These are phyloP conservation scores for Chlorencoelia australis DNA, from an alignment of 2,329 filamentous ascomycete species.

Conservation along the genomic window DNA sequence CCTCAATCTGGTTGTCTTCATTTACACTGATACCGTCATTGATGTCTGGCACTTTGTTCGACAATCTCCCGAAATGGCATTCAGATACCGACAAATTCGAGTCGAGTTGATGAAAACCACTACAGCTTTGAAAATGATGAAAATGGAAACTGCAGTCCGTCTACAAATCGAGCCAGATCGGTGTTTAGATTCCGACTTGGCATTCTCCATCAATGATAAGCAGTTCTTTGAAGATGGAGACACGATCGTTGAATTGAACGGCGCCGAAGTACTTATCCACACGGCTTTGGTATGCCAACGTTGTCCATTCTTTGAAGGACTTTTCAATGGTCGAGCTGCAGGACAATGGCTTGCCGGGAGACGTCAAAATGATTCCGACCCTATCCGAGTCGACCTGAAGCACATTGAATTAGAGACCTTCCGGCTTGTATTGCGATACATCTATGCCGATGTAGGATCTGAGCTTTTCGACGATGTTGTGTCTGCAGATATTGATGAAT, in stretches of 20 bases:
- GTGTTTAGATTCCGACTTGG: constrained; percentile 60
- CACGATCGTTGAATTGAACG: constrained; percentile 67
- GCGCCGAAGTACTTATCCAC: constrained; percentile 62
- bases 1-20: constrained; percentile 68
- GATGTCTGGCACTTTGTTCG: constrained; percentile 80
- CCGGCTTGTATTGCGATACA: constrained; percentile 63
- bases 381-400: constrained; percentile 66
- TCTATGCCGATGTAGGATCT: constrained; percentile 75
- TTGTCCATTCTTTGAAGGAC: constrained; percentile 83
- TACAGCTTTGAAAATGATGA: constrained; percentile 56
- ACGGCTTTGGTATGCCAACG: constrained; percentile 70
- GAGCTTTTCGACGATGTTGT: constrained; percentile 74
- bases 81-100: constrained; percentile 69
- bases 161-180: constrained; percentile 57
- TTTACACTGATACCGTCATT: constrained; percentile 70
- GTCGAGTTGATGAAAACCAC: constrained; percentile 83
- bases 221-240: constrained; percentile 73
- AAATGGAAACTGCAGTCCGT: constrained; percentile 67
- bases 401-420: constrained; percentile 71
- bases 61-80: constrained; percentile 49
- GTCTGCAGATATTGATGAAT: constrained; percentile 64
- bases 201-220: constrained; percentile 55
- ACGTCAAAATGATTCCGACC: constrained; percentile 39
- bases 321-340: constrained; percentile 80
- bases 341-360: constrained; percentile 75